These are phyloP conservation scores for Crithidia sp. DNA, from an alignment of 208 protist species.

Conservation along the genomic window DNA sequence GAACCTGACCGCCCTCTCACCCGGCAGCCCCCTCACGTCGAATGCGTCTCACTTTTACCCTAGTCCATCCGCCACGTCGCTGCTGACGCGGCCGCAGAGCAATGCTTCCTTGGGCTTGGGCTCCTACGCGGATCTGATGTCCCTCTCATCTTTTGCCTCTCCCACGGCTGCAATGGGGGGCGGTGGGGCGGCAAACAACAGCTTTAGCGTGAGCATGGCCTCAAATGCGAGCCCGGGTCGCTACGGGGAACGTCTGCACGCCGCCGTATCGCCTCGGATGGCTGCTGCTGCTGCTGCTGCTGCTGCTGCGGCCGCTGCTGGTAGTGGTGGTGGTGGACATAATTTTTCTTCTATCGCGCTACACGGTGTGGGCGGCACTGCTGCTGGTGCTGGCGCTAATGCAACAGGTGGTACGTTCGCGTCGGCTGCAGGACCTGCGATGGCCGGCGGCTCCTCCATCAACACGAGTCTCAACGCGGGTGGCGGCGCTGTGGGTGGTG, in stretches of 20 bases:
- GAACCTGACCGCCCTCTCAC: conserved; percentile 4
- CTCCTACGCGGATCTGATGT: conserved; percentile 44
- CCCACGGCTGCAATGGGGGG: background rate
- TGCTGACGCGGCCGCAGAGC: conserved; percentile 22
- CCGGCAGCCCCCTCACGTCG: conserved; percentile 20
- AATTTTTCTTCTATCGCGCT: too few species aligned
- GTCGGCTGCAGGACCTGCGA: too few species aligned
- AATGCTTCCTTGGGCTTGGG: conserved; percentile 10
- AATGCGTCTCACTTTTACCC: conserved; percentile 5
- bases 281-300: background rate
- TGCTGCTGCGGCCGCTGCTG: background rate
- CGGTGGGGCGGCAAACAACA: conserved; percentile 9
- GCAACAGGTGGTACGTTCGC: too few species aligned
- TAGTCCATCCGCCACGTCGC: background rate
- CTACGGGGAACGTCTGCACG: conserved; percentile 9
- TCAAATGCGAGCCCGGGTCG: background rate
- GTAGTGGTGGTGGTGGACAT: too few species aligned
- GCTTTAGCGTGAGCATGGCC: background rate
- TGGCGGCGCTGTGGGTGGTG: background rate
- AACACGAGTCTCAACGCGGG: background rate
- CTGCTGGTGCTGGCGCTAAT: background rate
- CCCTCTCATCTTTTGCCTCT: conserved; percentile 30
- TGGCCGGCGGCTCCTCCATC: background rate
- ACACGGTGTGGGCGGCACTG: too few species aligned
- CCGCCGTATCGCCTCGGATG: background rate